Conservation (phyloP, 768 basidiomycete genomes). For the Phlebiopsis gigantea region DNA sequence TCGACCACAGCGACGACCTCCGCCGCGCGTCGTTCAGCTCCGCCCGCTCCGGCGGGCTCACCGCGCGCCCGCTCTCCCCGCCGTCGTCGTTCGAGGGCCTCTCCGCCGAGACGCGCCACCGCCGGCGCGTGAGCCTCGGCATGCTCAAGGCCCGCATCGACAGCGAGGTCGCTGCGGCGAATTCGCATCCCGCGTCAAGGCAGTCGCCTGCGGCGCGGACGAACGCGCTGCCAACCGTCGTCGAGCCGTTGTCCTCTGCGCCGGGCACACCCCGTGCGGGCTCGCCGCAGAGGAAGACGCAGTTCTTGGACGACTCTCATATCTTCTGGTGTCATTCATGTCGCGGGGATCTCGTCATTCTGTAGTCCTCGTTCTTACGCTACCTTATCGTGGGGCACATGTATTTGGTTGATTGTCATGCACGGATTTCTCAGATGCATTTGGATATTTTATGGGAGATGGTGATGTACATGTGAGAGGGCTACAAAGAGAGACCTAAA, state of each 20-base stretch:
- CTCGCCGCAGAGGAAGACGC: slow-evolving; percentile 31
- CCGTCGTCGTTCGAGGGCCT: slow-evolving; percentile 31
- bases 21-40: slow-evolving; percentile 33
- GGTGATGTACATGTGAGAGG: slow-evolving; percentile 6
- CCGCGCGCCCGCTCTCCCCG: slow-evolving; percentile 26
- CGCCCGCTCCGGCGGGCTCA: slow-evolving; percentile 20
- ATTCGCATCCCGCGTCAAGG: slow-evolving; percentile 43
- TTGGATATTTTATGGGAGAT: background rate
- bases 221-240: slow-evolving; percentile 24
- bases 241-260: slow-evolving; percentile 20
- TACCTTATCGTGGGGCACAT: background rate
- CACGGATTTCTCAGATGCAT: background rate
- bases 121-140: slow-evolving; percentile 76
- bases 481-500: background rate
- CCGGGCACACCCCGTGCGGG: slow-evolving; percentile 20
- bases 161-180: slow-evolving; percentile 53
- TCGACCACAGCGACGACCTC: slow-evolving; percentile 37
- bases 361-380: slow-evolving; percentile 31
- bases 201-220: slow-evolving; percentile 40
- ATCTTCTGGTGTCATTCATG: slow-evolving; percentile 89
- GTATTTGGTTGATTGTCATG: background rate
- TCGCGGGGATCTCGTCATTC: slow-evolving; percentile 73
- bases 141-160: slow-evolving; percentile 92
- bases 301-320: slow-evolving; percentile 84
- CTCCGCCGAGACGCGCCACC: slow-evolving; percentile 72